These are phyloP conservation scores for Eutrema japonicum DNA, from an alignment of 345 rosid genomes.

Conservation along the genomic window DNA sequence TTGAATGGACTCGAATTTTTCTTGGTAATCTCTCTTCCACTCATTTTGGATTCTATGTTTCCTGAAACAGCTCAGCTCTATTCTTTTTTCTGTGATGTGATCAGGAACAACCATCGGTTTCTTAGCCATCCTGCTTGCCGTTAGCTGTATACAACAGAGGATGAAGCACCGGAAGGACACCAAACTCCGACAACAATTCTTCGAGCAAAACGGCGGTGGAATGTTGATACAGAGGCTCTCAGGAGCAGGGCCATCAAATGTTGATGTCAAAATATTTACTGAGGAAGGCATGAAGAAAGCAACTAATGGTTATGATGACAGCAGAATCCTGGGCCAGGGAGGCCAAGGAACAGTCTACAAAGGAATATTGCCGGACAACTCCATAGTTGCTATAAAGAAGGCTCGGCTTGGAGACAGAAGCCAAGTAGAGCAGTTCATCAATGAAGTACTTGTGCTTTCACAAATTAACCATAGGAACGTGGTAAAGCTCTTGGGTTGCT, in stretches of 20 bases:
- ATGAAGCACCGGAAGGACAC: too few relatives aligned
- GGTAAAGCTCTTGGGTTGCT: too few relatives aligned
- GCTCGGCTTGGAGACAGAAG: not conserved
- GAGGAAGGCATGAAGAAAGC: conserved; percentile 1
- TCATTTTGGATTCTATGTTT: not conserved
- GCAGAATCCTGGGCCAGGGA: not conserved
- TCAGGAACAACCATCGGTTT: not conserved
- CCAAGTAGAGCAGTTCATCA: too few relatives aligned
- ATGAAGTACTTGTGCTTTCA: too few relatives aligned
- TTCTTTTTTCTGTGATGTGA: not conserved
- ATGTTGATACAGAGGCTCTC: too few relatives aligned
- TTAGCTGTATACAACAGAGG: too few relatives aligned
- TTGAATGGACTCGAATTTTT: not conserved
- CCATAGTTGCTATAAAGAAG: not conserved
- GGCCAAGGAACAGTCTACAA: conserved; percentile 11
- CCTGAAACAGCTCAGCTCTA: not conserved
- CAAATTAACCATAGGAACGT: too few relatives aligned
- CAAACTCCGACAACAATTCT: too few relatives aligned
- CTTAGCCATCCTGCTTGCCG: too few relatives aligned
- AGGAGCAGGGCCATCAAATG: too few relatives aligned
- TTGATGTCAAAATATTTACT: too few relatives aligned
- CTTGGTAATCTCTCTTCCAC: not conserved
- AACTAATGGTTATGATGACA: not conserved
- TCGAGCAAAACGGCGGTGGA: too few relatives aligned
- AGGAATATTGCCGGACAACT: not conserved